Evolutionary conservation across 306 rosid genomes (phyloP).

Genomic region (Arachis stenosperma): DNA sequence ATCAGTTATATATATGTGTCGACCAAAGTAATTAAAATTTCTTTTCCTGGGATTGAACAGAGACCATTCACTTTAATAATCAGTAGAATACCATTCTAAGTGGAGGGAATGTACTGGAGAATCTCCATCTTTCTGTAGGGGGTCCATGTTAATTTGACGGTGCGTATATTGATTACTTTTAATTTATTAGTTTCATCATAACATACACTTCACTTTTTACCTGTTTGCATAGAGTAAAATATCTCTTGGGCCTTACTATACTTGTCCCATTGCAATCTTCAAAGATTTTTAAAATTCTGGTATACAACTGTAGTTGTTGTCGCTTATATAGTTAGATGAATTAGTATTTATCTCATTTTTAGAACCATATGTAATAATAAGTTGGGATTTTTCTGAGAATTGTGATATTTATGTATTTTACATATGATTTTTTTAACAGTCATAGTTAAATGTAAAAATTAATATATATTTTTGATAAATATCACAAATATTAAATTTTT

Average conservation of each 20-base stretch:
- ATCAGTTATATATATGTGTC: not conserved
- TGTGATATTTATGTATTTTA: no score
- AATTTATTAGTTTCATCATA: conserved; percentile 13
- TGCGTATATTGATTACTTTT: conserved; percentile 10
- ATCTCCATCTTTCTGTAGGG: conserved; percentile 33
- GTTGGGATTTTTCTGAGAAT: no score
- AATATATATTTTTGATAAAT: no score
- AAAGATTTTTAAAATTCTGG: not conserved
- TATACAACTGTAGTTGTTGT: no score
- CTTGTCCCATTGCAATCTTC: not conserved
- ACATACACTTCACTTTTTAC: conserved; percentile 22
- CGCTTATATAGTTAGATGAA: no score
- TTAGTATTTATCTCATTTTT: no score
- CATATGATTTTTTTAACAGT: no score
- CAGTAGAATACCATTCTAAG: conserved; percentile 31
- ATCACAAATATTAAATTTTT: no score
- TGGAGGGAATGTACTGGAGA: conserved; percentile 35
- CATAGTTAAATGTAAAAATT: no score
- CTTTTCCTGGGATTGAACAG: conserved; percentile 31
- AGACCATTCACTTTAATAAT: conserved; percentile 42
- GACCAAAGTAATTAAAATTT: conserved; percentile 12
- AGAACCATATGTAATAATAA: no score
- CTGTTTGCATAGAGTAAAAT: not conserved
- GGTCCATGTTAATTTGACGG: conserved; percentile 36
- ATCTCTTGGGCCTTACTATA: not conserved